These are phyloP conservation scores for Capsaspora owczarzaki DNA, from an alignment of 78 protist species.

Conservation along the genomic window DNA sequence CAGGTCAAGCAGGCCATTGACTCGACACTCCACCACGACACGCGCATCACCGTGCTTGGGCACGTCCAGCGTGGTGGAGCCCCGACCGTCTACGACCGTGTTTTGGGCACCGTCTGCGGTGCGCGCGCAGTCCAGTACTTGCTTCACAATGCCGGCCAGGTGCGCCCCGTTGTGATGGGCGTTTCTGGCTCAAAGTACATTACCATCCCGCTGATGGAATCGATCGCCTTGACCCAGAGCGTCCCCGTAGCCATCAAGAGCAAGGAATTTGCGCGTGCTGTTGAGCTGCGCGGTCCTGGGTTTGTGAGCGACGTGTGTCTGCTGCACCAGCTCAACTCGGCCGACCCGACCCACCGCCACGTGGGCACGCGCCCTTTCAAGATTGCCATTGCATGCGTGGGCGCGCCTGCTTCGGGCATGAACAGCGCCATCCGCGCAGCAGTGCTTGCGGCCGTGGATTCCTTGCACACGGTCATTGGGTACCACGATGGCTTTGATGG, in stretches of 20 bases:
- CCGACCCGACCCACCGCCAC: too few relatives aligned
- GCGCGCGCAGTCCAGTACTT: constrained; percentile 36
- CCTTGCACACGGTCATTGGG: constrained; percentile 43
- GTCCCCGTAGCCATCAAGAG: too few relatives aligned
- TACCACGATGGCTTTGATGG: constrained; percentile 40
- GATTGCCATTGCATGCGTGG: too few relatives aligned
- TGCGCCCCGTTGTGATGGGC: constrained; percentile 45
- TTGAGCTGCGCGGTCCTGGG: too few relatives aligned
- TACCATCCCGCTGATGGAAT: constrained; percentile 44
- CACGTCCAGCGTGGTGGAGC: constrained; percentile 77
- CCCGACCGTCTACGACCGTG: constrained; percentile 61
- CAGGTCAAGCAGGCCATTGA: background rate
- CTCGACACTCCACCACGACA: constrained; percentile 35
- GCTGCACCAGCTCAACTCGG: too few relatives aligned
- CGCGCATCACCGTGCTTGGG: constrained; percentile 67
- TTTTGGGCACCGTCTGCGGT: constrained; percentile 34
- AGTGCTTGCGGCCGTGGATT: constrained; percentile 35
- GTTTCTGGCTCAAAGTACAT: constrained; percentile 22
- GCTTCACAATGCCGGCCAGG: background rate
- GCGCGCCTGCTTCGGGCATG: constrained; percentile 78
- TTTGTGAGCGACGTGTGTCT: too few relatives aligned
- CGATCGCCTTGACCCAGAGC: too few relatives aligned
- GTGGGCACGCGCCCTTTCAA: too few relatives aligned
- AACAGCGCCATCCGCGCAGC: constrained; percentile 56
- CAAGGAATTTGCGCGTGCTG: too few relatives aligned